Conservation (phyloP, 2,329 filamentous ascomycete genomes). For the Epichloe gansuensis region DNA sequence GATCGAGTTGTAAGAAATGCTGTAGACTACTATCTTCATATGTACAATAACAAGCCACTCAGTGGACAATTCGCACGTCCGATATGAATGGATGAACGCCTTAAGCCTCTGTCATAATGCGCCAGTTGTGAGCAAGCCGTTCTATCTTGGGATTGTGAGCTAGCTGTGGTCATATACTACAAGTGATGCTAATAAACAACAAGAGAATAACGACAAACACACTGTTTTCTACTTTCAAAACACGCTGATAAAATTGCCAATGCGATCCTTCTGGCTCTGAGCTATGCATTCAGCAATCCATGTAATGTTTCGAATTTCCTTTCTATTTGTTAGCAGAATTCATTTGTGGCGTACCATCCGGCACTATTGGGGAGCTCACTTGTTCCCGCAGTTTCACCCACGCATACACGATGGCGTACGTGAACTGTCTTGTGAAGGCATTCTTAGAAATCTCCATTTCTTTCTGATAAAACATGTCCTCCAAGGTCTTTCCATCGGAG, state of each 20-base stretch:
- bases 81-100: conserved; percentile 6
- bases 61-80: conserved; percentile 4
- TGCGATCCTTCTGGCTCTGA: conserved; percentile 98
- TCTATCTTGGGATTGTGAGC: conserved; percentile 26
- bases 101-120: conserved; percentile 16
- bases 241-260: conserved; percentile 97
- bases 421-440: conserved; percentile 93
- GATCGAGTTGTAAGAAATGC: conserved; percentile 40
- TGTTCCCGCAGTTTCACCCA: conserved; percentile 98
- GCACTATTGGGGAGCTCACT: conserved; percentile 39
- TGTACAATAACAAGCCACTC: conserved; percentile 35
- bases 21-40: conserved; percentile 33
- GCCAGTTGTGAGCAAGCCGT: conserved; percentile 15
- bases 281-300: conserved; percentile 99
- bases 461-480: conserved; percentile 98
- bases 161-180: conserved; percentile 29
- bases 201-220: neutral
- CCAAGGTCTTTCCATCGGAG: conserved; percentile 75
- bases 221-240: conserved; percentile 44
- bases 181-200: conserved; percentile 20
- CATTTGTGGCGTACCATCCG: neutral
- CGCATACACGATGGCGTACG: conserved; percentile 85
- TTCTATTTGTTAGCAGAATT: conserved; percentile 18
- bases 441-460: conserved; percentile 98
- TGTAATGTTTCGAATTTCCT: conserved; percentile 99